A percentile compares a stretch with the other conserved stretches of the same genome.
phyloP scores from a whole-genome alignment of 345 rosid species.

The Anastatica hierochuntica region DNA sequence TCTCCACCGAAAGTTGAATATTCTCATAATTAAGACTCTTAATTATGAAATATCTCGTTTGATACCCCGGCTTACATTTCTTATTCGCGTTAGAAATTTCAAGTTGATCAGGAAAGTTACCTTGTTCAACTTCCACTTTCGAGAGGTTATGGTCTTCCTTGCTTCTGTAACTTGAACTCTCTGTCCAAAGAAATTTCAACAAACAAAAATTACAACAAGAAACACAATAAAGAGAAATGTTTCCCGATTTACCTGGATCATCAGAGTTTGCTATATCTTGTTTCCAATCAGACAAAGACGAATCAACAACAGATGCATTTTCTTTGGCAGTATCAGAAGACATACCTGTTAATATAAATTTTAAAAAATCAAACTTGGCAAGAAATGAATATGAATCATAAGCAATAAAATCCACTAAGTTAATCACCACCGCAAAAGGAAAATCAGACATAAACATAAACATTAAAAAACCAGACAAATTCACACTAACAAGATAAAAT shows the following conservation, averaged over 20 bases:
- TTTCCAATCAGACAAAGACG: slow-evolving; percentile 72
- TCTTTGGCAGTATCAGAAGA: slow-evolving; percentile 78
- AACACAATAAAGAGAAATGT: not conserved
- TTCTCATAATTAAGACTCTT: slow-evolving; percentile 86
- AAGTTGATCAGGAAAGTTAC: slow-evolving; percentile 29
- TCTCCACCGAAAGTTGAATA: slow-evolving; percentile 64
- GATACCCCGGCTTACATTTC: slow-evolving; percentile 33
- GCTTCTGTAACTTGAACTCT: slow-evolving; percentile 57
- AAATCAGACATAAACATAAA: no score
- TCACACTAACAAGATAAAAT: no score
- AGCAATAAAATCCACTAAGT: no score
- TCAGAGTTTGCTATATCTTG: slow-evolving; percentile 58
- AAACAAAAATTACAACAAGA: not conserved
- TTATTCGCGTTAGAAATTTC: slow-evolving; percentile 32
- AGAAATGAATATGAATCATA: not conserved
- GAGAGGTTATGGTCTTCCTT: slow-evolving; percentile 39
- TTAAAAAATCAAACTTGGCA: not conserved
- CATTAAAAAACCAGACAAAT: no score
- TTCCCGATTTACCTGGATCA: slow-evolving; percentile 50
- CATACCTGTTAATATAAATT: slow-evolving; percentile 34
- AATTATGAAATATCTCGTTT: slow-evolving; percentile 81
- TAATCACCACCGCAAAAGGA: no score
- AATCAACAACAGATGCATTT: slow-evolving; percentile 85
- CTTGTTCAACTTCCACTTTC: slow-evolving; percentile 30
- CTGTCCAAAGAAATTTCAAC: slow-evolving; percentile 27